A percentile compares a stretch with the other conserved stretches of the same genome.
Conservation (phyloP, 108 stramenopile species). For the Skeletonema costatum region DNA sequence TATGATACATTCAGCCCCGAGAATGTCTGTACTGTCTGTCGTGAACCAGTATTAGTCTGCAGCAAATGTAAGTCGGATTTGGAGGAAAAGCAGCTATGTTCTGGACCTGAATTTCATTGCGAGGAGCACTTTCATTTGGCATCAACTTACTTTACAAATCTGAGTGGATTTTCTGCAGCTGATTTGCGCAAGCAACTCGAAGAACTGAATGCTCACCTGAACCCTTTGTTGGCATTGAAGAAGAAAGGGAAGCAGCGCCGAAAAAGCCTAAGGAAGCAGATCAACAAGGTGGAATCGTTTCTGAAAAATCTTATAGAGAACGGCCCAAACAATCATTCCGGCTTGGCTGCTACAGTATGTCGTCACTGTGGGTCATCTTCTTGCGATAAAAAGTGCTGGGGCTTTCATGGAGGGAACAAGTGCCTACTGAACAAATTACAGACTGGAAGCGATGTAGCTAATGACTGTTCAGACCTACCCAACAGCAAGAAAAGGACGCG, state of each 20-base stretch:
- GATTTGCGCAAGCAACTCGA: slow-evolving; percentile 55
- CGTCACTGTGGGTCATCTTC: slow-evolving; percentile 69
- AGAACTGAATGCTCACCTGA: slow-evolving; percentile 39
- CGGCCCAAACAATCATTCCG: background rate
- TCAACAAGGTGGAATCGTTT: slow-evolving; percentile 51
- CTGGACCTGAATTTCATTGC: slow-evolving; percentile 71
- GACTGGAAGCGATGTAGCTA: slow-evolving; percentile 6
- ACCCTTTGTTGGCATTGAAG: slow-evolving; percentile 60
- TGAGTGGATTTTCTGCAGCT: slow-evolving; percentile 42
- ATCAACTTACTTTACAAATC: slow-evolving; percentile 72
- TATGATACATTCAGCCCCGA: slow-evolving; percentile 76
- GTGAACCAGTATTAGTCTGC: slow-evolving; percentile 80
- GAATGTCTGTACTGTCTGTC: slow-evolving; percentile 86
- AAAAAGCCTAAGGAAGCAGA: slow-evolving; percentile 74
- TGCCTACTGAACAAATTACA: slow-evolving; percentile 48
- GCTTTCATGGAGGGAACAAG: slow-evolving; percentile 76
- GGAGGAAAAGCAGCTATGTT: slow-evolving; percentile 10
- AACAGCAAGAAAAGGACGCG: slow-evolving; percentile 24
- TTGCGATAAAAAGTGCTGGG: slow-evolving; percentile 81
- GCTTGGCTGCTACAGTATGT: slow-evolving; percentile 32
- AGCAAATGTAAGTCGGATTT: slow-evolving; percentile 29
- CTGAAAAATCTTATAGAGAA: slow-evolving; percentile 4
- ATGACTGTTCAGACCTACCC: background rate
- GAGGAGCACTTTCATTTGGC: slow-evolving; percentile 63
- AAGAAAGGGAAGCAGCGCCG: slow-evolving; percentile 70